Conservation (phyloP, 768 basidiomycete species). For the Tylopilus intermedius region DNA sequence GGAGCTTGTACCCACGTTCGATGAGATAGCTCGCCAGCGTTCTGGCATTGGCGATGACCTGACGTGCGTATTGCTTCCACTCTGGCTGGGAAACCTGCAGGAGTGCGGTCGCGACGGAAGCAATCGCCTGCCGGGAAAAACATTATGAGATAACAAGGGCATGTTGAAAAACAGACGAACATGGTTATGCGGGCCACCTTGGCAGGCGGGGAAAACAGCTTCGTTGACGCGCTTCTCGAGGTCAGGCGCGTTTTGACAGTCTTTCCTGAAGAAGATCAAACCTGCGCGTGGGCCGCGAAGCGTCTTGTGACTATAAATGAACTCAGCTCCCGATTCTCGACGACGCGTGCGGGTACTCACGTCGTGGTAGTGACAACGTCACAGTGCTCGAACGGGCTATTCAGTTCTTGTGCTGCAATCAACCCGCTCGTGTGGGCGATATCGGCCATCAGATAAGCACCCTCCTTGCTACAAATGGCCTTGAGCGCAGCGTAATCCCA, state of each 20-base stretch:
- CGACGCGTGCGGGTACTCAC: constrained; percentile 35
- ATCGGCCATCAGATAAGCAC: constrained; percentile 91
- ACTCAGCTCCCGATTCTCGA: background rate
- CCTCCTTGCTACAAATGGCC: constrained; percentile 78
- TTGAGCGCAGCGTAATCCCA: constrained; percentile 90
- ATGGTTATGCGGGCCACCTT: constrained; percentile 99
- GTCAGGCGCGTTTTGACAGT: constrained; percentile 73
- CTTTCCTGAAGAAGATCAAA: constrained; percentile 97
- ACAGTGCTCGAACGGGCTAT: constrained; percentile 90
- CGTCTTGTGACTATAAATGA: constrained; percentile 77
- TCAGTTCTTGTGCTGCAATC: constrained; percentile 86
- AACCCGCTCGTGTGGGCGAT: constrained; percentile 98
- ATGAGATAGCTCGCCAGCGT: constrained; percentile 70
- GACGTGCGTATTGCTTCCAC: constrained; percentile 89
- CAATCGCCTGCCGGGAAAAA: constrained; percentile 67
- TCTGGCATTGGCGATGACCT: constrained; percentile 86
- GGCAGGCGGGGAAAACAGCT: constrained; percentile 99
- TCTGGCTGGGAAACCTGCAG: constrained; percentile 86
- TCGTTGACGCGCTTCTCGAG: constrained; percentile 97
- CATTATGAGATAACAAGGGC: background rate
- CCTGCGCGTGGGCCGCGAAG: constrained; percentile 97
- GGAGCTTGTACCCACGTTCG: constrained; percentile 87
- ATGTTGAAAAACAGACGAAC: constrained; percentile 36
- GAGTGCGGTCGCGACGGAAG: constrained; percentile 88
- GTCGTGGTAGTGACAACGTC: constrained; percentile 98